Base-by-base conservation (phyloP, 2,329 filamentous ascomycete genomes). In the Calcarisporium arbuscula region DNA sequence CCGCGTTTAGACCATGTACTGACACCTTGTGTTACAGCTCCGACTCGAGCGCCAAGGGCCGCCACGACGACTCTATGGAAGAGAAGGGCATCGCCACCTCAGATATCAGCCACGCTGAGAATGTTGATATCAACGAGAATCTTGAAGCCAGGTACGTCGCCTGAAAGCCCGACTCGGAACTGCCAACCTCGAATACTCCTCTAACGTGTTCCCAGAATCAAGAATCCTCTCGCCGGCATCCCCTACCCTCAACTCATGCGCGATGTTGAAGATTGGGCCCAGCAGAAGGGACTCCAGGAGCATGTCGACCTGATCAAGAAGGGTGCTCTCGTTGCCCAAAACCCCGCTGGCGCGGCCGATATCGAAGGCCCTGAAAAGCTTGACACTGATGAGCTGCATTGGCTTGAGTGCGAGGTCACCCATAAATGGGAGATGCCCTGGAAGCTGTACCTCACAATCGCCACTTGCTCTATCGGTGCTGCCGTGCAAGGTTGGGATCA, bases 401-500 rank as follows among this genome's bases (percentile, higher is more conserved):
- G 65, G 12, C 66, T 90, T 12, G 61, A 64, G 28, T 64, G 74
- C 27, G 81, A 85, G 53, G 59, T 68, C 28, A 63, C 70, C 5
- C 79, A 85, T 65, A 78, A 76, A 47, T 85, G 81, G 76, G 66
- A 69, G 38, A 71, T 80, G 40, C 77, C 81, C 0, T 59, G 49
- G 45, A 70, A 70, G 44, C 63, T 85, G 6, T 81, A 77, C 61
- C 68, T 80, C 41, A 82, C 80, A 21, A 82, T 85, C 41, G 62
- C 71, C 4, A 71, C 77, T 11, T 82, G 77, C 54, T 82, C 80
- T 28, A 72, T 84, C 32, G 80, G 77, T 36, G 80, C 80, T 19
- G 78, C 78, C 10, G 76, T 82, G 17, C 74, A 79, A 45, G 77
- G 78, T 11, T 82, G 77, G 77, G 77, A 82, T 47, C 57, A 80